A percentile compares a stretch with the other conserved stretches of the same genome.
Evolutionary conservation across 805 yeast species (phyloP).

Genomic region (Lachancea dasiensis): DNA sequence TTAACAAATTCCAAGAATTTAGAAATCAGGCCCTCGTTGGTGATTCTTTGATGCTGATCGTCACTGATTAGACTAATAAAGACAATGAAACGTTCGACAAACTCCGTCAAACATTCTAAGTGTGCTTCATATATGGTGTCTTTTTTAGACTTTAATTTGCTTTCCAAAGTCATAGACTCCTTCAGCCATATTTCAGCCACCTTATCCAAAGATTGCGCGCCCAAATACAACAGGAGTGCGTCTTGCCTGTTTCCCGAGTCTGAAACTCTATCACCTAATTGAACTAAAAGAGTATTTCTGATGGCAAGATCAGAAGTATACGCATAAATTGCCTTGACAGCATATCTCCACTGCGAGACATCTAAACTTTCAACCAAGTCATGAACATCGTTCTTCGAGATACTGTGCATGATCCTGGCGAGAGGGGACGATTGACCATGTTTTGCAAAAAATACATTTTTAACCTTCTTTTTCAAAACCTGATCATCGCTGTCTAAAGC

Average conservation of each 20-base stretch:
- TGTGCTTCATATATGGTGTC: slow-evolving; percentile 76
- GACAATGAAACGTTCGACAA: slow-evolving; percentile 78
- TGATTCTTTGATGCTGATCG: slow-evolving; percentile 19
- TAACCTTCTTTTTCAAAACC: slow-evolving; percentile 57
- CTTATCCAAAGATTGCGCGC: slow-evolving; percentile 75
- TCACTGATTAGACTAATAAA: slow-evolving; percentile 32
- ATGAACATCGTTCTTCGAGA: slow-evolving; percentile 45
- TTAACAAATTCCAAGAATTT: slow-evolving; percentile 78
- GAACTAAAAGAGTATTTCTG: slow-evolving; percentile 50
- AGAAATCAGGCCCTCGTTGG: slow-evolving; percentile 33
- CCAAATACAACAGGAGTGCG: slow-evolving; percentile 72
- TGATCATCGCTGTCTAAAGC: slow-evolving; percentile 62
- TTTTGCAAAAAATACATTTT: slow-evolving; percentile 61
- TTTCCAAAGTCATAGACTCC: slow-evolving; percentile 53
- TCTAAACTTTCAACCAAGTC: slow-evolving; percentile 78
- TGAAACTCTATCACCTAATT: slow-evolving; percentile 74
- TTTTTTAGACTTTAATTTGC: slow-evolving; percentile 33
- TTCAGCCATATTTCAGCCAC: slow-evolving; percentile 78
- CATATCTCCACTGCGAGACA: slow-evolving; percentile 75
- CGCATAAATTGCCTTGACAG: slow-evolving; percentile 63
- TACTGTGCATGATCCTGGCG: slow-evolving; percentile 68
- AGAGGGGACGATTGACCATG: slow-evolving; percentile 44
- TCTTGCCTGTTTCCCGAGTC: slow-evolving; percentile 52
- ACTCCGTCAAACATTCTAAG: slow-evolving; percentile 69
- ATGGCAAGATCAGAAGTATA: slow-evolving; percentile 41